These are phyloP conservation scores for Kluyveromyces nonfermentans DNA, from an alignment of 805 yeast species.

Conservation along the genomic window DNA sequence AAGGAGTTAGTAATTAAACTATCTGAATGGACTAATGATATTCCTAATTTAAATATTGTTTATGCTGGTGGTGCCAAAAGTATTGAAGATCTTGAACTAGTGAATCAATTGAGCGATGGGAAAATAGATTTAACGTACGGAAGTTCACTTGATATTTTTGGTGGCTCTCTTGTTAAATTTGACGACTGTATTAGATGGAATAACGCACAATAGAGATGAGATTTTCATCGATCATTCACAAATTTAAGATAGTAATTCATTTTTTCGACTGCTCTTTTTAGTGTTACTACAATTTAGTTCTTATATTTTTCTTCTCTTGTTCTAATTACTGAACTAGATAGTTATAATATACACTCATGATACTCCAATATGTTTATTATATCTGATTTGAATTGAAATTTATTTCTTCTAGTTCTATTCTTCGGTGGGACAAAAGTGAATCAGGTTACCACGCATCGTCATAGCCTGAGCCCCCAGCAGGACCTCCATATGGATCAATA, in stretches of 20 bases:
- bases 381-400: too few relatives aligned
- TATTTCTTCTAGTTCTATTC: too few relatives aligned
- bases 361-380: background rate
- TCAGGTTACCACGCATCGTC: slow-evolving; percentile 27
- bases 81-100: slow-evolving; percentile 57
- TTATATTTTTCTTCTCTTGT: background rate
- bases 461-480: slow-evolving; percentile 26
- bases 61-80: slow-evolving; percentile 96
- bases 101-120: slow-evolving; percentile 59
- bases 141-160: slow-evolving; percentile 88
- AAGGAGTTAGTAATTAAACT: slow-evolving; percentile 59
- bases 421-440: background rate
- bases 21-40: slow-evolving; percentile 58
- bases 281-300: background rate
- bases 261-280: background rate
- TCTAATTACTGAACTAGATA: background rate
- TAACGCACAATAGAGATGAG: slow-evolving; percentile 5
- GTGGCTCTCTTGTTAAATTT: slow-evolving; percentile 74
- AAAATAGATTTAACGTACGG: slow-evolving; percentile 90
- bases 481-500: slow-evolving; percentile 26
- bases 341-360: background rate
- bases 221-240: slow-evolving; percentile 12
- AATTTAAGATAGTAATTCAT: background rate
- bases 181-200: slow-evolving; percentile 75
- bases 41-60: slow-evolving; percentile 53